Base-by-base conservation (phyloP, 306 rosid species). In the Begonia fuchsioides region DNA sequence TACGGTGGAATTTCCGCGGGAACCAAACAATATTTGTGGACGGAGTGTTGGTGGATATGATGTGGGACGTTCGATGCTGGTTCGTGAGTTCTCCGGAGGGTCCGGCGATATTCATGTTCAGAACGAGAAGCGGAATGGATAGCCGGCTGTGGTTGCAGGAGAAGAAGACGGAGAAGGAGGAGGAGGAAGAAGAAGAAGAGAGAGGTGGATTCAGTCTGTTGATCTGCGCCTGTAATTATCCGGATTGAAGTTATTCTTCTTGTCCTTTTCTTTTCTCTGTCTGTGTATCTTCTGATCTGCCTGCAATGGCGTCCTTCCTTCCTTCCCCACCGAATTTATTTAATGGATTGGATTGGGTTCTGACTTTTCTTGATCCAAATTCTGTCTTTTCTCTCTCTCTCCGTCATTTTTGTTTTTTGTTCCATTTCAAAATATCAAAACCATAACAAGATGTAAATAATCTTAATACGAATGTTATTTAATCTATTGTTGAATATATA, bases 51-150 rank as follows among this genome's bases (percentile, higher is more conserved):
- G 94, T 92, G 17, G 98, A 92, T 43, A 59, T 92, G 81, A 75
- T 92, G 98, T 92, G 98, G 98, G 98, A 92, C 35, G 71, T 92
- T 44, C 93, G 85, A 52, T 93, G 76, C 49, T 92, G 98, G 98
- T 38, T 92, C 19, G 79, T 79, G 64, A 77, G 71, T 43, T 56
- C 70, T 3, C 59, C 38, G 11, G 53, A 64, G 3, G 87, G 72
- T 9, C 51, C 59, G 32, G 92, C 79, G 0, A 79, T 78, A 26
- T 86, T 85, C 62, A 60, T 92, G 94, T 86, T 92, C 58, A 73
- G 94, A 32, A 92, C 87, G 9, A 86, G 98, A 39, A 82, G 76
- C 60, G 94, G 96, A 3, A 53, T 79, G 53, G 78, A 92, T 40
- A 82, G 80, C 49, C 71, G 98, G 67, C 58, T 92, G 2, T 85